A percentile compares a stretch with the other conserved stretches of the same genome.
Evolutionary conservation across 2,329 filamentous ascomycete genomes (phyloP).

Genomic region (Neocucurbitaria cava): DNA sequence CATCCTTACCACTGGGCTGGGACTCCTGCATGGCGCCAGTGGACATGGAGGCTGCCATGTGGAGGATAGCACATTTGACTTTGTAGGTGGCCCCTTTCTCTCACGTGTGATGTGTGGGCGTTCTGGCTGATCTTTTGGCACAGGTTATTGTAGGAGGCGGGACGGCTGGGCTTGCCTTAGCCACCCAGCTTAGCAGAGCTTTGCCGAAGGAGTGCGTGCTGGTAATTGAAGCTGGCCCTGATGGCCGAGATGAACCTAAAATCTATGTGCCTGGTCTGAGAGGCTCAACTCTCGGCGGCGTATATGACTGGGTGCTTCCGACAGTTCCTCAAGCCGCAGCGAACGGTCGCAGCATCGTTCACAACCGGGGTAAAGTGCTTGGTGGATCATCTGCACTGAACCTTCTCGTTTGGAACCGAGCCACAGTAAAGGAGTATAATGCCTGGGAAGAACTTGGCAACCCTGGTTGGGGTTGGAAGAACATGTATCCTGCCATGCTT

Average conservation of each 20-base stretch:
- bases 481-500: slow-evolving; percentile 45
- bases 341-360: slow-evolving; percentile 35
- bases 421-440: slow-evolving; percentile 51
- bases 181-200: slow-evolving; percentile 35
- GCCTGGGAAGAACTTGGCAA: slow-evolving; percentile 66
- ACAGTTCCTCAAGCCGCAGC: slow-evolving; percentile 51
- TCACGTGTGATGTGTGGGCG: neutral
- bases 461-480: slow-evolving; percentile 61
- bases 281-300: slow-evolving; percentile 25
- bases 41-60: neutral
- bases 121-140: neutral
- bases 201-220: slow-evolving; percentile 22
- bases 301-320: slow-evolving; percentile 49
- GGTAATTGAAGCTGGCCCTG: slow-evolving; percentile 32
- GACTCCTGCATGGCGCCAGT: neutral
- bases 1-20: neutral
- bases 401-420: slow-evolving; percentile 45
- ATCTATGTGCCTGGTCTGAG: slow-evolving; percentile 30
- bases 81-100: slow-evolving; percentile 1
- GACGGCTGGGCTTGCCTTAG: slow-evolving; percentile 29
- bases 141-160: slow-evolving; percentile 24
- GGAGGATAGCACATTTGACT: slow-evolving; percentile 1
- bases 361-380: slow-evolving; percentile 33
- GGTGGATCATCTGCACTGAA: slow-evolving; percentile 47
- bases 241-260: slow-evolving; percentile 25